phyloP scores from a whole-genome alignment of 352 stramenopile genomes.

The Pythium catenulatum region DNA sequence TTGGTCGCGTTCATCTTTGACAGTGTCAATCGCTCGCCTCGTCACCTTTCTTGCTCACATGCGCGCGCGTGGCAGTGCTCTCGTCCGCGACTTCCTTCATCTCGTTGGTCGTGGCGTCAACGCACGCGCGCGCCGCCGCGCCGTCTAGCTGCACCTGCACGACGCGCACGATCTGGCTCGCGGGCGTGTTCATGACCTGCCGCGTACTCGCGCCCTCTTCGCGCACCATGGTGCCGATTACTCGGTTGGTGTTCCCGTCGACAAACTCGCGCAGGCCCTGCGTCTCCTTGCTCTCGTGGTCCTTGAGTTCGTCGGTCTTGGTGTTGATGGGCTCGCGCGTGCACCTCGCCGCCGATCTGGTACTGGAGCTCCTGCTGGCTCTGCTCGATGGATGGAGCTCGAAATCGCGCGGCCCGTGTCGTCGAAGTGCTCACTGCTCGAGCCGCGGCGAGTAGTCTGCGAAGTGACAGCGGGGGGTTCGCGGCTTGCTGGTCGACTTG shows the following conservation, averaged over 20 bases:
- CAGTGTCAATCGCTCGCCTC: background rate
- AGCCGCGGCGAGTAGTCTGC: constrained; percentile 3
- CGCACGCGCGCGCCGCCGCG: background rate
- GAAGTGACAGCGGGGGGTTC: constrained; percentile 11
- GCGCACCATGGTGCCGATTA: constrained; percentile 6
- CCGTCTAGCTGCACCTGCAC: constrained; percentile 5
- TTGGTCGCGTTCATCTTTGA: constrained; percentile 31
- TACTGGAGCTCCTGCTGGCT: constrained; percentile 36
- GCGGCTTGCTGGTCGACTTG: background rate
- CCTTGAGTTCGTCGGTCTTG: constrained; percentile 24
- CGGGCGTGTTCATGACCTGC: background rate
- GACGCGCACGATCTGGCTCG: background rate
- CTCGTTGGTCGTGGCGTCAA: constrained; percentile 26
- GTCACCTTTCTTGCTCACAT: background rate
- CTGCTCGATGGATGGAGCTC: constrained; percentile 23
- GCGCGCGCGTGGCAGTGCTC: background rate
- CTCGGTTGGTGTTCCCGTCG: constrained; percentile 14
- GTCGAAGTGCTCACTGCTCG: background rate
- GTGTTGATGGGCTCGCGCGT: background rate
- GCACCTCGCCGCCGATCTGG: constrained; percentile 31
- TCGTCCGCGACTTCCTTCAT: background rate
- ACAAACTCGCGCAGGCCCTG: background rate
- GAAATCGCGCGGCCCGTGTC: background rate
- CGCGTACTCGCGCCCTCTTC: constrained; percentile 4
- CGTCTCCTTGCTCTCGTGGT: constrained; percentile 1